phyloP scores from a whole-genome alignment of 257 asterid species.

The Solanum boliviense region DNA sequence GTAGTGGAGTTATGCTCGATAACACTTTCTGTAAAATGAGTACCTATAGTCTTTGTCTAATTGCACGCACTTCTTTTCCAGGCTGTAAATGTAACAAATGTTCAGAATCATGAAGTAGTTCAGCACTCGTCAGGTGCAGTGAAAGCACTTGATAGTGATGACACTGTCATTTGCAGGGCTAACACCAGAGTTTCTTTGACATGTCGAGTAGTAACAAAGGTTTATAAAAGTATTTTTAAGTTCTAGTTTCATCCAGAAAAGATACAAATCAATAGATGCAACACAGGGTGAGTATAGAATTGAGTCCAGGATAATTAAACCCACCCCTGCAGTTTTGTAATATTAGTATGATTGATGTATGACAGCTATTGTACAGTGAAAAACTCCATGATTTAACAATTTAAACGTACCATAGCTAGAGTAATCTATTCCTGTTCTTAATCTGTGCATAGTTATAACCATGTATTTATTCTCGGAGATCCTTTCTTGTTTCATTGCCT shows the following conservation, averaged over 20 bases:
- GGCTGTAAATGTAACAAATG: slow-evolving; percentile 43
- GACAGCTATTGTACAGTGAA: not conserved
- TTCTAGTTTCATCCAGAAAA: slow-evolving; percentile 12
- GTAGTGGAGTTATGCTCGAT: not conserved
- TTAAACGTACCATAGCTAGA: not conserved
- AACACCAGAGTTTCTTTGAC: slow-evolving; percentile 74
- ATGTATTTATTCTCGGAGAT: not conserved
- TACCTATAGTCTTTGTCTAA: not conserved
- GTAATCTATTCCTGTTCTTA: not conserved
- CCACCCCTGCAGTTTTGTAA: not conserved
- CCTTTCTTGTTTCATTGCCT: not conserved
- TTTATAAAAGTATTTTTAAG: slow-evolving; percentile 49
- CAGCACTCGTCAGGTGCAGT: slow-evolving; percentile 9
- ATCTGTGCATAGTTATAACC: not conserved
- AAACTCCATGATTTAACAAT: not conserved
- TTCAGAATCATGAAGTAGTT: slow-evolving; percentile 5
- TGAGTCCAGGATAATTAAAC: not conserved
- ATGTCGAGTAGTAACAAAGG: slow-evolving; percentile 67
- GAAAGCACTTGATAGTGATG: slow-evolving; percentile 12
- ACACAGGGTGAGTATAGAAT: not conserved
- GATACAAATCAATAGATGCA: not conserved
- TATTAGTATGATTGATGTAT: not conserved
- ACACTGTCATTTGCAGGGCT: slow-evolving; percentile 42
- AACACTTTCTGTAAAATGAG: not conserved
- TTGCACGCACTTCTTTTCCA: slow-evolving; percentile 9